phyloP scores from a whole-genome alignment of 441 rosid species.

The Adansonia madagascariensis region DNA sequence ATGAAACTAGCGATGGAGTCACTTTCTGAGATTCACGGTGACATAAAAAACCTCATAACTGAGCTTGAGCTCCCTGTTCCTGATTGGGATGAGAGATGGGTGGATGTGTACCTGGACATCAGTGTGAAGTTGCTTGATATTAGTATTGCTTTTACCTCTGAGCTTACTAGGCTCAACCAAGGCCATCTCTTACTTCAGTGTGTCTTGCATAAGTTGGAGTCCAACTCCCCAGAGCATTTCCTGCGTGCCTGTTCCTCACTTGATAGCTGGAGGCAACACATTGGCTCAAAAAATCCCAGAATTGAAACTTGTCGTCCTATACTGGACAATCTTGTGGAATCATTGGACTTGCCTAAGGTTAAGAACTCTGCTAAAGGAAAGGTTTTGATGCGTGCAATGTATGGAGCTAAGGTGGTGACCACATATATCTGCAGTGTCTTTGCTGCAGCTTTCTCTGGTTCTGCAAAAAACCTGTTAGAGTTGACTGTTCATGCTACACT shows the following conservation, averaged over 20 bases:
- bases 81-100: conserved; percentile 93
- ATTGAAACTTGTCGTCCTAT: conserved; percentile 57
- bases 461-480: conserved; percentile 53
- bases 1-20: conserved; percentile 77
- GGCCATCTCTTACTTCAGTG: conserved; percentile 83
- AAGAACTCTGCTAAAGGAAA: conserved; percentile 89
- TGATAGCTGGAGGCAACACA: conserved; percentile 67
- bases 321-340: conserved; percentile 53
- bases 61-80: conserved; percentile 78
- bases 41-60: conserved; percentile 65
- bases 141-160: conserved; percentile 76
- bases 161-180: conserved; percentile 74
- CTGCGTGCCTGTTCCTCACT: conserved; percentile 61
- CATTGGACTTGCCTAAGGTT: conserved; percentile 75
- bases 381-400: conserved; percentile 84
- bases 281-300: conserved; percentile 63
- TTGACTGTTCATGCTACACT: conserved; percentile 49
- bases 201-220: conserved; percentile 64
- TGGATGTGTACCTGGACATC: conserved; percentile 83
- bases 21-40: conserved; percentile 65
- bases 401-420: conserved; percentile 81
- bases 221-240: conserved; percentile 49
- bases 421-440: conserved; percentile 68
- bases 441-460: conserved; percentile 76
- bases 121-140: conserved; percentile 88